Evolutionary conservation across 306 rosid species (phyloP).

Genomic region (Quillaja saponaria): DNA sequence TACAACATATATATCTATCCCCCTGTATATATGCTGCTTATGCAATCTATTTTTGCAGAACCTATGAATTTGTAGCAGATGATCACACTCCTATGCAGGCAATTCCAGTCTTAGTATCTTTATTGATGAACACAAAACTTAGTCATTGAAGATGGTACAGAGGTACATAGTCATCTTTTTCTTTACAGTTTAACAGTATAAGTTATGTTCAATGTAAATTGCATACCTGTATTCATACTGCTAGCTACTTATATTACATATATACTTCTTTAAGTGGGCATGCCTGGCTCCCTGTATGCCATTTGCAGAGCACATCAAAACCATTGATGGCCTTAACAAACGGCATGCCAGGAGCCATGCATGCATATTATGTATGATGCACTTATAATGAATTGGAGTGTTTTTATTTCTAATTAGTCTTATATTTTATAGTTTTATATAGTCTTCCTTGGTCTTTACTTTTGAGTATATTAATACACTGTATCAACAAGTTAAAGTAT

Average conservation of each 20-base stretch:
- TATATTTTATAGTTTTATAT: no score
- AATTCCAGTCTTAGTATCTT: constrained; percentile 9
- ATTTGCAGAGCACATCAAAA: constrained; percentile 32
- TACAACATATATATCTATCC: neutral
- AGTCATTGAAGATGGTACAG: no score
- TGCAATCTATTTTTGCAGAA: no score
- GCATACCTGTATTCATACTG: no score
- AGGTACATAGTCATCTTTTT: neutral
- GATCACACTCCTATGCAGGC: constrained; percentile 18
- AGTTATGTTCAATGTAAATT: neutral
- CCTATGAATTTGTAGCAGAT: no score
- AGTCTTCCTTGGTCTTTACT: neutral
- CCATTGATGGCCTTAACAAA: constrained; percentile 32
- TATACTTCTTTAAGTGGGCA: neutral
- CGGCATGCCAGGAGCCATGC: constrained; percentile 50
- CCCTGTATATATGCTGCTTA: constrained; percentile 23
- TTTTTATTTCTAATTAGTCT: no score
- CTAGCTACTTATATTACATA: neutral
- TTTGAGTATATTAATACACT: no score
- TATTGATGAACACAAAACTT: neutral
- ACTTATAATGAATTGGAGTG: no score
- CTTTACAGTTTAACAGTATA: neutral
- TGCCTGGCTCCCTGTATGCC: constrained; percentile 57
- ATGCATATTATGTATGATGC: no score
- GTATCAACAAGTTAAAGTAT: no score